Conservation (phyloP, 2,329 filamentous ascomycete species). For the Clonostachys chloroleuca region DNA sequence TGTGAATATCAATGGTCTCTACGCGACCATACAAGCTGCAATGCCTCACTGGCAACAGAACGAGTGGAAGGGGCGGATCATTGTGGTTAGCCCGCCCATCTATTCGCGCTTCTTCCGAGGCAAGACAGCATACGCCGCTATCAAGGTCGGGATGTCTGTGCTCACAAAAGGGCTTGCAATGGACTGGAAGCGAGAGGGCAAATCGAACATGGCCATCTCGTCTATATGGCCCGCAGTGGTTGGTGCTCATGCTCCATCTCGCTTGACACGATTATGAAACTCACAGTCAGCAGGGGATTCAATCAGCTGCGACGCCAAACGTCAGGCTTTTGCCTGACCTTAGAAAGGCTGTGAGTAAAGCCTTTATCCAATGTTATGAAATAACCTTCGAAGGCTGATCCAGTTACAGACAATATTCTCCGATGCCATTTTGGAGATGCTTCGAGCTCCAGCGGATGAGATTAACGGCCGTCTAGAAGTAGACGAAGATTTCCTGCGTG, state of each 20-base stretch:
- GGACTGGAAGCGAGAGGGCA: slow-evolving; percentile 65
- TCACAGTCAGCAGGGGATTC: neutral
- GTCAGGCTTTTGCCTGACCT: neutral
- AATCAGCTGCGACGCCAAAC: slow-evolving; percentile 6
- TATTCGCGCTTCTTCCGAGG: slow-evolving; percentile 82
- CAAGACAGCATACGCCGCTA: slow-evolving; percentile 78
- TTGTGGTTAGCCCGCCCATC: slow-evolving; percentile 80
- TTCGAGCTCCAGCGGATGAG: slow-evolving; percentile 49
- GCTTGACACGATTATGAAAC: neutral
- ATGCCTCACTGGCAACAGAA: slow-evolving; percentile 59
- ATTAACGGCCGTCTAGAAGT: slow-evolving; percentile 71
- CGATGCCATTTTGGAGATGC: slow-evolving; percentile 71
- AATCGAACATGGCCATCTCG: slow-evolving; percentile 63
- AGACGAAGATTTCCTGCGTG: slow-evolving; percentile 76
- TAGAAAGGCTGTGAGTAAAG: slow-evolving; percentile 2
- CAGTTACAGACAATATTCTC: slow-evolving; percentile 62
- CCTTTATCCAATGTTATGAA: slow-evolving; percentile 21
- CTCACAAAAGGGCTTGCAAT: slow-evolving; percentile 77
- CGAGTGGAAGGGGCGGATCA: slow-evolving; percentile 47
- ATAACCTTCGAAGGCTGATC: slow-evolving; percentile 6
- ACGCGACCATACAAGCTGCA: slow-evolving; percentile 64
- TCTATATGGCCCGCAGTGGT: slow-evolving; percentile 79
- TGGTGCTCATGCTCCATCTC: slow-evolving; percentile 17
- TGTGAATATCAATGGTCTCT: slow-evolving; percentile 72
- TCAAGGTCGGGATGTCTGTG: slow-evolving; percentile 78